phyloP scores from a whole-genome alignment of 2,329 filamentous ascomycete genomes.

The Fusarium dlaminii region DNA sequence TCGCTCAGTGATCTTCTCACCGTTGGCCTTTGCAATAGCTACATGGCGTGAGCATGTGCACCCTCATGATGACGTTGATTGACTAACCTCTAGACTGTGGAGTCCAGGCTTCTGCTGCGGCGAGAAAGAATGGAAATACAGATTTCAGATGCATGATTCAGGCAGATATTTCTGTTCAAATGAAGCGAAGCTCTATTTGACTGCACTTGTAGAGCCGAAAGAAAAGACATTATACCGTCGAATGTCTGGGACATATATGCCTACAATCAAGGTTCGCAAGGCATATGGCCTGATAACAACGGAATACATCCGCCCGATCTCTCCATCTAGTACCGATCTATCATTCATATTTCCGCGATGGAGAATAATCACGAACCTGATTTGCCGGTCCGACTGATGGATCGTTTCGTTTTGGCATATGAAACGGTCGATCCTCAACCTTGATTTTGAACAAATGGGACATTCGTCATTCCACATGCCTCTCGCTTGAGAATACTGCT shows the following conservation, averaged over 20 bases:
- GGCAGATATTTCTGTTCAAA: fast-evolving
- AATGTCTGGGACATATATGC: not conserved
- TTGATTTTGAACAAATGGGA: not conserved
- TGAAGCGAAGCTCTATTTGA: fast-evolving
- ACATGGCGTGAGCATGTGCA: not conserved
- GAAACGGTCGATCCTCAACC: not conserved
- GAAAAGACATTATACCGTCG: not conserved
- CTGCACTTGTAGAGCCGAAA: not conserved
- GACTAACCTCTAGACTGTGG: slow-evolving; percentile 6
- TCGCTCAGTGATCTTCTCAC: not conserved
- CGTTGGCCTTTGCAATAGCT: not conserved
- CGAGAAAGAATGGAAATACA: not conserved
- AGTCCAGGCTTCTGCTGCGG: not conserved
- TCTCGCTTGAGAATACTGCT: not conserved
- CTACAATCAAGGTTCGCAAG: not conserved
- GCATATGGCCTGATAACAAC: not conserved
- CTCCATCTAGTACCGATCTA: not conserved
- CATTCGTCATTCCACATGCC: not conserved
- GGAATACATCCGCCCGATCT: not conserved
- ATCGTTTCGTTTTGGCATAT: not conserved
- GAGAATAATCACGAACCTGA: not conserved
- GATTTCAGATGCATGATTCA: not conserved
- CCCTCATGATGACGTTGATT: fast-evolving
- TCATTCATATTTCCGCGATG: not conserved
- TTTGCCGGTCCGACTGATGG: not conserved